phyloP scores from a whole-genome alignment of 2,329 filamentous ascomycete species.

The Lachnellula suecica region DNA sequence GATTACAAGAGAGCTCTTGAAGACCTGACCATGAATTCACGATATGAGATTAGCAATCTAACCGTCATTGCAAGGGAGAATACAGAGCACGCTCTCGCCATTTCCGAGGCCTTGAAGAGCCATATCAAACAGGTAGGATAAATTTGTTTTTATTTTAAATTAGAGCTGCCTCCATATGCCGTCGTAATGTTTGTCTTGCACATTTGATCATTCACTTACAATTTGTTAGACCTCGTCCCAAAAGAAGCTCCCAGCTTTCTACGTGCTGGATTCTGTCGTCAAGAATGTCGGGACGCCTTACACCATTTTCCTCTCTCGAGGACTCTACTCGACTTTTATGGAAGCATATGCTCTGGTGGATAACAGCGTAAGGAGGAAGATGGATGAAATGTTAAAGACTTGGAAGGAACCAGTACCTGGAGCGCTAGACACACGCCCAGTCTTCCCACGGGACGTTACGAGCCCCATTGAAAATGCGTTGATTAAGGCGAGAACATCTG shows the following conservation, averaged over 20 bases:
- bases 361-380: constrained; percentile 75
- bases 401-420: constrained; percentile 98
- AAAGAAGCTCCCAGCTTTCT: constrained; percentile 92
- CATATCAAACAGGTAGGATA: constrained; percentile 89
- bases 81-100: constrained; percentile 90
- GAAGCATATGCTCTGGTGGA: constrained; percentile 92
- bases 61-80: constrained; percentile 98
- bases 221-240: constrained; percentile 71
- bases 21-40: constrained; percentile 86
- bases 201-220: constrained; percentile 24
- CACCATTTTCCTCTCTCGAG: constrained; percentile 89
- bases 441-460: constrained; percentile 85
- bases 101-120: constrained; percentile 84
- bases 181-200: constrained; percentile 21
- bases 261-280: constrained; percentile 95
- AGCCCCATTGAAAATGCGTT: constrained; percentile 91
- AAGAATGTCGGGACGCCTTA: constrained; percentile 99
- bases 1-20: constrained; percentile 93
- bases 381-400: constrained; percentile 96
- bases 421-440: constrained; percentile 86
- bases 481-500: constrained; percentile 70
- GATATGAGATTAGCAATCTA: constrained; percentile 94
- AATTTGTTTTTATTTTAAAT: constrained; percentile 25
- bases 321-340: constrained; percentile 94
- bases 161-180: constrained; percentile 14